phyloP scores from a whole-genome alignment of 2,329 filamentous ascomycete genomes.

The Ophiocordyceps camponoti-saundersi region DNA sequence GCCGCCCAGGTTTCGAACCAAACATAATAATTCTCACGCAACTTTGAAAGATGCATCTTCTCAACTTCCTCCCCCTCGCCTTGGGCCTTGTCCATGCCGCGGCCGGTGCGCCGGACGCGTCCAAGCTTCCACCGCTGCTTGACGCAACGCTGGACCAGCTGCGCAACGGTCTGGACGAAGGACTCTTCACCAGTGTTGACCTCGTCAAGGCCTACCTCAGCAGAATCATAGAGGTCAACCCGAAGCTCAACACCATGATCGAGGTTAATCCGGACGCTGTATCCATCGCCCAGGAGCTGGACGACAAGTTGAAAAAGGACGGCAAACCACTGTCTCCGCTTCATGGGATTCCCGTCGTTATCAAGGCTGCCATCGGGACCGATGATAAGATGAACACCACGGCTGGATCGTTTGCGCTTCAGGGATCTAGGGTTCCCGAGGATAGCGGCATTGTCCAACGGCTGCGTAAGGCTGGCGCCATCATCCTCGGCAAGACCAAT shows the following conservation, averaged over 20 bases:
- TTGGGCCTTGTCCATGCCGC: no score
- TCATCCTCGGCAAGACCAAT: conserved; percentile 51
- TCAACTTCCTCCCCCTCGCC: no score
- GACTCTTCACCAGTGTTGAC: conserved; percentile 17
- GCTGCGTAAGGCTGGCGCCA: conserved; percentile 40
- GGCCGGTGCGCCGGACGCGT: no score
- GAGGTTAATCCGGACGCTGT: conserved; percentile 22
- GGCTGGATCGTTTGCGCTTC: conserved; percentile 44
- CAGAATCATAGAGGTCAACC: conserved; percentile 10
- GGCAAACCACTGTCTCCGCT: conserved; percentile 23
- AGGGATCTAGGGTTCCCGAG: conserved; percentile 34
- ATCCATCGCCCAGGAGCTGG: conserved; percentile 17
- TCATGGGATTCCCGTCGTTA: conserved; percentile 46
- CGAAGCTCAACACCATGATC: conserved; percentile 11
- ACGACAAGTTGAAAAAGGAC: conserved; percentile 15
- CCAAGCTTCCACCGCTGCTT: neutral
- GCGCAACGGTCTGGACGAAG: neutral
- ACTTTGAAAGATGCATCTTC: no score
- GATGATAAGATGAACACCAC: conserved; percentile 44
- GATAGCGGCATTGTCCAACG: conserved; percentile 44
- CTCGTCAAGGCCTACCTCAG: conserved; percentile 14
- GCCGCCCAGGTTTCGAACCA: no score
- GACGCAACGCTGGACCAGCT: neutral
- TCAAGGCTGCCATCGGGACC: conserved; percentile 54
- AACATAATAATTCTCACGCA: no score